phyloP scores from a whole-genome alignment of 208 protist genomes.

The Leishmania martiniquensis region DNA sequence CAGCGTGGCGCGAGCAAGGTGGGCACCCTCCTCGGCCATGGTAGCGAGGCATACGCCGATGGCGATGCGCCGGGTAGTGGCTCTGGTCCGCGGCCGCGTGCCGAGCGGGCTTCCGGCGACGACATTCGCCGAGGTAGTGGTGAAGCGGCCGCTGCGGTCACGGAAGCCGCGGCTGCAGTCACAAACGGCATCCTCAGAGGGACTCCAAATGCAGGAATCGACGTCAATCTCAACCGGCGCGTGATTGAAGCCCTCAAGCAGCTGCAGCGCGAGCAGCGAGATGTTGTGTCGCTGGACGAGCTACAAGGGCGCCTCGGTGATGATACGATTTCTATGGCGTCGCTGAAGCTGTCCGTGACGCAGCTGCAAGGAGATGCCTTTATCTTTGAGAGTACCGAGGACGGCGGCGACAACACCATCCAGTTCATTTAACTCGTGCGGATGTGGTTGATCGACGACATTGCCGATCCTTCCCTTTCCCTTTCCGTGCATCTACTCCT shows the following conservation, averaged over 20 bases:
- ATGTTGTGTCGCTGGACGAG: slow-evolving; percentile 50
- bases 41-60: background rate
- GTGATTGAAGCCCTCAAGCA: slow-evolving; percentile 56
- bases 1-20: background rate
- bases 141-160: background rate
- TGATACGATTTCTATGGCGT: slow-evolving; percentile 28
- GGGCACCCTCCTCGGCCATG: background rate
- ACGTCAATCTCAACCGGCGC: slow-evolving; percentile 32
- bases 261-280: slow-evolving; percentile 74
- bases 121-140: background rate
- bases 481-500: background rate
- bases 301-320: slow-evolving; percentile 51
- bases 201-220: background rate
- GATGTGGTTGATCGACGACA: background rate
- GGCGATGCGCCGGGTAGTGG: background rate
- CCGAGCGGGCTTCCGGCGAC: background rate
- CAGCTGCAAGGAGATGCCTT: slow-evolving; percentile 76
- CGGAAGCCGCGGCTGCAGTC: background rate
- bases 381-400: slow-evolving; percentile 63
- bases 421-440: slow-evolving; percentile 61
- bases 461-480: background rate
- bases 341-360: slow-evolving; percentile 47
- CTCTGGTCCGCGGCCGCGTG: background rate
- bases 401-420: slow-evolving; percentile 64
- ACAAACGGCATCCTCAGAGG: slow-evolving; percentile 5